These are phyloP conservation scores for Breviolum minutum DNA, from an alignment of 73 alveolate species.

Conservation along the genomic window DNA sequence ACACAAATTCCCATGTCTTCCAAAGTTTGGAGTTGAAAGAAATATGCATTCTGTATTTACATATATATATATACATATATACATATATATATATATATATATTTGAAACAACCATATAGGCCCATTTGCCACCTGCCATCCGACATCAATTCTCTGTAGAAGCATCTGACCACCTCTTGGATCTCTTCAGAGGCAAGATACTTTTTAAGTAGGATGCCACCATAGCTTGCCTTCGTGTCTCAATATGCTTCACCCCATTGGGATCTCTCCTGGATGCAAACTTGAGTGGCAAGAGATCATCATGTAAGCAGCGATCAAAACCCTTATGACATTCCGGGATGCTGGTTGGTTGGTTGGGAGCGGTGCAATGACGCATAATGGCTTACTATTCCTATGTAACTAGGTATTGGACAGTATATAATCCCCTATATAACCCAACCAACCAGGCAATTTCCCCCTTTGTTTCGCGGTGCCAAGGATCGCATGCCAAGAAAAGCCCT, in stretches of 20 bases:
- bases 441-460: no score
- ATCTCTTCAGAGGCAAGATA: background rate
- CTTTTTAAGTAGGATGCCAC: slow-evolving; percentile 72
- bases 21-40: background rate
- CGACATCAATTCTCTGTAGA: background rate
- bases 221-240: slow-evolving; percentile 81
- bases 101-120: background rate
- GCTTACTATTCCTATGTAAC: no score
- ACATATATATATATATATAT: no score
- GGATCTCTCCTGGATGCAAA: slow-evolving; percentile 63
- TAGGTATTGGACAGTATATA: no score
- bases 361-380: no score
- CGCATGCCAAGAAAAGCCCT: slow-evolving; percentile 57
- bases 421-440: no score
- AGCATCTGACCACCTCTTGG: background rate
- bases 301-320: background rate
- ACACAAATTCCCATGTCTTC: no score
- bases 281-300: background rate
- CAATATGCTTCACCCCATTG: slow-evolving; percentile 89
- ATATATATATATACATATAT: no score
- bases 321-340: background rate
- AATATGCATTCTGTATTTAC: background rate
- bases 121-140: no score
- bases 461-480: no score
- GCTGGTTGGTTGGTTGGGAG: no score